These are phyloP conservation scores for Haplosporangium gracile DNA, from an alignment of 192 early-diverging fungal genomes.

Conservation along the genomic window DNA sequence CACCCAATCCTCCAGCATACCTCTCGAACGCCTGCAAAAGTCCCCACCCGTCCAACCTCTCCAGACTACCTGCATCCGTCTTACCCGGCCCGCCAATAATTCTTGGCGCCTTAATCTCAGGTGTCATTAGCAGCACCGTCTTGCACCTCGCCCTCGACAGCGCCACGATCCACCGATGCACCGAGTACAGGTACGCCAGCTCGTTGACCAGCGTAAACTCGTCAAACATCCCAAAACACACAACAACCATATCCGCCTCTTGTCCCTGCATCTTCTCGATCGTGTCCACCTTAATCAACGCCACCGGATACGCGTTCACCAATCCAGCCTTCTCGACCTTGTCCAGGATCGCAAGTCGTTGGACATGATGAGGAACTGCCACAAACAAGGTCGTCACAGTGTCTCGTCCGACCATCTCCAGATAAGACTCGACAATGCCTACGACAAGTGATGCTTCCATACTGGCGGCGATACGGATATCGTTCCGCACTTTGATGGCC, in stretches of 20 bases:
- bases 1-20: constrained; percentile 21
- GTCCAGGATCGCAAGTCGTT: constrained; percentile 52
- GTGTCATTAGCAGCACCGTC: constrained; percentile 48
- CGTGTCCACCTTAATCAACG: constrained; percentile 59
- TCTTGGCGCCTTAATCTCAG: constrained; percentile 38
- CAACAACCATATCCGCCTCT: constrained; percentile 72
- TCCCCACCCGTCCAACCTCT: constrained; percentile 41
- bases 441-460: constrained; percentile 57
- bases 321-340: constrained; percentile 10
- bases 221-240: constrained; percentile 66
- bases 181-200: constrained; percentile 56
- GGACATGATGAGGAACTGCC: constrained; percentile 64
- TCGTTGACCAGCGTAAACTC: constrained; percentile 33
- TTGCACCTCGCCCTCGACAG: constrained; percentile 60
- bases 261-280: constrained; percentile 70
- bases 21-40: constrained; percentile 40
- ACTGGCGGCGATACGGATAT: constrained; percentile 14
- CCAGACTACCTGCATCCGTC: constrained; percentile 21
- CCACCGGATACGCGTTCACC: constrained; percentile 20
- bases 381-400: constrained; percentile 44
- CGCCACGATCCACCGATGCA: constrained; percentile 64
- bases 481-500: constrained; percentile 11
- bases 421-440: constrained; percentile 52
- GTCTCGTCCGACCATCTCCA: constrained; percentile 25
- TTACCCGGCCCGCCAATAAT: constrained; percentile 30